Conservation (phyloP, 2,329 filamentous ascomycete species). For the Beauveria medogensis region DNA sequence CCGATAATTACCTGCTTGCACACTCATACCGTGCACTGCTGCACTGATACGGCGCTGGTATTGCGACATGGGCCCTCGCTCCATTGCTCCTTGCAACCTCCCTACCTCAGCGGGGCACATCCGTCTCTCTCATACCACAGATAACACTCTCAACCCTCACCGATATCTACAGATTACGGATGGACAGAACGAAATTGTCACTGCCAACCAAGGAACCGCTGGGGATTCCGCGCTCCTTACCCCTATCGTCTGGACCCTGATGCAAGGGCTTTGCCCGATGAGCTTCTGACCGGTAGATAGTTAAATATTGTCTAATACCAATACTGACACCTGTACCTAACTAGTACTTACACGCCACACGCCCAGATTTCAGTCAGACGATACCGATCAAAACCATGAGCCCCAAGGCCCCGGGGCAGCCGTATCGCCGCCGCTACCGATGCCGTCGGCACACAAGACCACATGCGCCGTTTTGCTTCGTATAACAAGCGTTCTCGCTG, state of each 20-base stretch:
- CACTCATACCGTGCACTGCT: background rate
- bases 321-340: background rate
- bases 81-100: background rate
- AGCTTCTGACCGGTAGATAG: background rate
- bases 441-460: background rate
- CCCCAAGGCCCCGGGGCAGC: too few relatives aligned
- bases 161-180: background rate
- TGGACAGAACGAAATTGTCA: background rate
- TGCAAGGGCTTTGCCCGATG: background rate
- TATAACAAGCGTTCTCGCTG: too few relatives aligned
- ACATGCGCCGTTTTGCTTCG: background rate
- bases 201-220: background rate
- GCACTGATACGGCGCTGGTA: background rate
- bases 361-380: background rate
- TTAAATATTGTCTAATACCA: background rate
- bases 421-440: background rate
- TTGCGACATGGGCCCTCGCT: constrained; percentile 4
- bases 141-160: background rate
- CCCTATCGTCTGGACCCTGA: background rate
- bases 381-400: background rate
- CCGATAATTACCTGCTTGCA: too few relatives aligned
- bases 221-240: background rate
- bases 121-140: background rate
- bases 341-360: background rate
- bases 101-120: background rate